Evolutionary conservation across 2,329 filamentous ascomycete species (phyloP).

Genomic region (Septoria linicola): DNA sequence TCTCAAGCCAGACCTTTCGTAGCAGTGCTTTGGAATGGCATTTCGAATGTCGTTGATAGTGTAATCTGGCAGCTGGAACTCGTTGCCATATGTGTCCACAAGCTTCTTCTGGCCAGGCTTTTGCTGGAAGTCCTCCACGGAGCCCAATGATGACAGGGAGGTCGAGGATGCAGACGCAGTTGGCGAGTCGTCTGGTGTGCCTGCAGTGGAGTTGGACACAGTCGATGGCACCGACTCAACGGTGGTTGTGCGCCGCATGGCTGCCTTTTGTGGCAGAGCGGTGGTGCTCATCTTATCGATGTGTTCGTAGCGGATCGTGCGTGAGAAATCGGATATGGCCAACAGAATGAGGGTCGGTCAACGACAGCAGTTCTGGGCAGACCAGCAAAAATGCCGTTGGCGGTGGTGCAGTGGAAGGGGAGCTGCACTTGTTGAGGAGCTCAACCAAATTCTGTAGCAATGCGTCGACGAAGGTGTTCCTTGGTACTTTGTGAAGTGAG

Average conservation of each 20-base stretch:
- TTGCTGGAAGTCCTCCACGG: conserved; percentile 56
- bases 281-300: conserved; percentile 49
- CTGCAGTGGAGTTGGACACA: conserved; percentile 52
- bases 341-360: too few species aligned
- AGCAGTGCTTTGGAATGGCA: conserved; percentile 97
- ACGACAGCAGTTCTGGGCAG: too few species aligned
- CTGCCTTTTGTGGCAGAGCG: conserved; percentile 50
- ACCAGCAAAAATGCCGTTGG: too few species aligned
- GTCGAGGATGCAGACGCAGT: conserved; percentile 74
- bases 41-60: conserved; percentile 97
- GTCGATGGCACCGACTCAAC: conserved; percentile 55
- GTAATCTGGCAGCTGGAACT: conserved; percentile 90
- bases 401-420: too few species aligned
- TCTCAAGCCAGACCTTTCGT: conserved; percentile 73
- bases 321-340: too few species aligned
- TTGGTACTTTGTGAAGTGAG: too few species aligned
- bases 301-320: neutral
- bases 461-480: too few species aligned
- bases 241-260: conserved; percentile 48
- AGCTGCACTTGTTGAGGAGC: too few species aligned
- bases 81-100: conserved; percentile 89
- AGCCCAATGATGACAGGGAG: conserved; percentile 85
- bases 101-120: conserved; percentile 56
- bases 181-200: conserved; percentile 60
- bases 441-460: too few species aligned